Base-by-base conservation (phyloP, 2,329 filamentous ascomycete species). In the Blastomyces silverae region DNA sequence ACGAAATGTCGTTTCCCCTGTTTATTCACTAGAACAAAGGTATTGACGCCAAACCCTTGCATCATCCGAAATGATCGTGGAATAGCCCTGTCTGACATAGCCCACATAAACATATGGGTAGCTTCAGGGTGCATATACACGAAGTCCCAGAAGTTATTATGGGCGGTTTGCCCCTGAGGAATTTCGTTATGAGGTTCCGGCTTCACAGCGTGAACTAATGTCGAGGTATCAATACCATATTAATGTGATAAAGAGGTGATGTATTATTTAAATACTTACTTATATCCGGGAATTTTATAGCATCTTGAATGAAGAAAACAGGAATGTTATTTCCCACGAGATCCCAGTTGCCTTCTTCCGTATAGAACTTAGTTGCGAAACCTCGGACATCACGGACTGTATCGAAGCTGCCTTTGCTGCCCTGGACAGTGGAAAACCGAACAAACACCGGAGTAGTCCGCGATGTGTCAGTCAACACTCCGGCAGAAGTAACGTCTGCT, bases 1-100 rank as follows among this genome's bases (percentile, higher is more conserved):
- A 90, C 87, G 69, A 92, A 91, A 64, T 84, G 81, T 0, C 87
- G 82, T 73, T 89, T 84, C 28, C 88, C 89, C 68, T 88, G 82
- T 31, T 81, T 83, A 66, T 91, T 91, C 66, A 81, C 80, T 1
- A 92, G 81, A 0, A 84, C 89, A 70, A 82, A 93, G 0, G 90
- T 92, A 76, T 93, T 92, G 69, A 93, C 90, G 63, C 90, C 89
- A 65, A 92, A 93, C 0, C 90, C 90, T 69, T 93, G 89, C 88
- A 93, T 92, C 89, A 92, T 92, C 31, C 90, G 86, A 76, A 83
- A 92, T 0, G 87, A 90, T 2, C 88, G 84, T 1, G 89, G 89
- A 64, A 91, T 91, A 0, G 82, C 81, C 37, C 89, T 83, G 73
- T 92, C 90, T 10, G 85, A 89, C 87, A 91, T 90, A 39, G 86